Conservation (phyloP, 768 basidiomycete species). For the Lyophyllum semitale region DNA sequence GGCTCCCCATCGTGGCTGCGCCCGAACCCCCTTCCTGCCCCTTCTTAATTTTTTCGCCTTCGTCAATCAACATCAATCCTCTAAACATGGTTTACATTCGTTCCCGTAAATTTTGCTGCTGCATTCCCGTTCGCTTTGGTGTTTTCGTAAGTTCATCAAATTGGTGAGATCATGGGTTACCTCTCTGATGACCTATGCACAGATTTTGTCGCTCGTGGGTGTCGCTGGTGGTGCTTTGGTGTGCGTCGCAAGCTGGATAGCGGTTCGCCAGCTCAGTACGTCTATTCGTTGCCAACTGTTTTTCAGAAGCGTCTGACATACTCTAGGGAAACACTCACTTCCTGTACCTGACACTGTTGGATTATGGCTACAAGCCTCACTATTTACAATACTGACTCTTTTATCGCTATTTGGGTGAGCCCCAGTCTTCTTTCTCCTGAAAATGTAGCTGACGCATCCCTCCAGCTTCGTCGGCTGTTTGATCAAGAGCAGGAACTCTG, state of each 20-base stretch:
- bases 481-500: slow-evolving; percentile 40
- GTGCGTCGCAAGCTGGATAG: slow-evolving; percentile 47
- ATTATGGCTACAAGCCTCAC: slow-evolving; percentile 45
- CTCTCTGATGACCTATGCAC: not conserved
- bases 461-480: slow-evolving; percentile 46
- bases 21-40: slow-evolving; percentile 29
- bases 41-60: slow-evolving; percentile 19
- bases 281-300: slow-evolving; percentile 8
- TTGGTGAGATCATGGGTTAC: too few species aligned
- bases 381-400: slow-evolving; percentile 49
- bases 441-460: not conserved
- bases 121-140: slow-evolving; percentile 65
- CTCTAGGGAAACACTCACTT: slow-evolving; percentile 34
- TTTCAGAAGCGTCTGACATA: not conserved
- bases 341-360: slow-evolving; percentile 39
- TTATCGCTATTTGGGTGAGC: slow-evolving; percentile 53
- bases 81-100: slow-evolving; percentile 51
- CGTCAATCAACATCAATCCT: slow-evolving; percentile 16
- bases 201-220: slow-evolving; percentile 46
- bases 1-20: slow-evolving; percentile 35
- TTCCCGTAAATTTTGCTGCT: slow-evolving; percentile 63
- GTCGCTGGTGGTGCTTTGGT: slow-evolving; percentile 44
- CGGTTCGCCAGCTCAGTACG: slow-evolving; percentile 46
- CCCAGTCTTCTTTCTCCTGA: not conserved
- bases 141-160: slow-evolving; percentile 47